Base-by-base conservation (phyloP, 352 stramenopile genomes). In the Phytophthora kernoviae region DNA sequence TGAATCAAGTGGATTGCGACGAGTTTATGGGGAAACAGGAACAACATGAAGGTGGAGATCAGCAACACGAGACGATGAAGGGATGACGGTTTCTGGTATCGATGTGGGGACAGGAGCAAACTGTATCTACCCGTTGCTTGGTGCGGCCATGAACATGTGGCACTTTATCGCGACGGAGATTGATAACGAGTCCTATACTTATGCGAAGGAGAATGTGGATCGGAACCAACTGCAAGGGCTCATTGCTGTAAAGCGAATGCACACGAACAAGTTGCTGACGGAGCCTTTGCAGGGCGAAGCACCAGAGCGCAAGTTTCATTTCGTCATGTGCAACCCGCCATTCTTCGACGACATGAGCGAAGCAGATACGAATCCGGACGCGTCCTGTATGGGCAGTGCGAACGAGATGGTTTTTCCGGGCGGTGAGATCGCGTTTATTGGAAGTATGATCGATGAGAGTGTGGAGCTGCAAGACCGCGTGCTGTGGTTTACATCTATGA, bases 241-340 rank as follows among this genome's bases (percentile, higher is more conserved):
- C 9, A 88, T 96, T 54, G 65, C 65, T 27, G 58, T 96, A 2
- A 70, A 81, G 37, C 68, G 56, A 14, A 82, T 74, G 1, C 30
- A 69, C 14, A 87, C 80, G 0, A 62, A 69, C 18, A 59, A 70
- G 0, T 46, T 93, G 22, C 40, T 92, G 15, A 39, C 58, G 4
- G 81, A 93, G 43, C 77, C 81, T 3, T 49, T 92, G 26, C 44
- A 65, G 15, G 56, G 72, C 5, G 64, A 77, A 21, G 55, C 58
- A 2, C 6, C 17, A 0, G 36, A 55, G 10, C 33, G 58, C 11
- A 70, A 69, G 11, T 79, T 98, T 58, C 79, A 98, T 37, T 98
- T 98, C 74, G 79, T 87, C 41, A 98, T 99, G 91, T 98, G 95
- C 39, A 99, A 99, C 67, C 97, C 97, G 46, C 97, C 97, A 0